A percentile compares a stretch with the other conserved stretches of the same genome.
Conservation (phyloP, 2,329 filamentous ascomycete genomes). For the Amauroascus verrucosus region DNA sequence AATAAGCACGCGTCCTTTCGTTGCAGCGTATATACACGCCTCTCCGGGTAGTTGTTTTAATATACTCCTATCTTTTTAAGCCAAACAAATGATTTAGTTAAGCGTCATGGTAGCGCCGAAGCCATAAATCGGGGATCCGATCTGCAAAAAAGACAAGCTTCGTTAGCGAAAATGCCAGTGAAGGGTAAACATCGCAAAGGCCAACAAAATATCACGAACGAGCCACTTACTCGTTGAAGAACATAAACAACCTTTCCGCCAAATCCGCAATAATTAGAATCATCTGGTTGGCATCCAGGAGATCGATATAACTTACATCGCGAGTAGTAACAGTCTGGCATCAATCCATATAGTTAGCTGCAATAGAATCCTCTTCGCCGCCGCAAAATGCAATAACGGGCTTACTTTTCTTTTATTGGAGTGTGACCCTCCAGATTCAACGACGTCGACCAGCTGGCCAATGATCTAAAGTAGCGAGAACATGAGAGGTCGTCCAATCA, state of each 20-base stretch:
- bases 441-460: conserved; percentile 17
- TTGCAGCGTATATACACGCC: not conserved
- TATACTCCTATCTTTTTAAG: not conserved
- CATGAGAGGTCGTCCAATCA: not conserved
- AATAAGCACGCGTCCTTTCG: too few relatives aligned
- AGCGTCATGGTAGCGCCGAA: conserved; percentile 11
- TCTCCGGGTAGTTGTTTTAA: not conserved
- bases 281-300: not conserved
- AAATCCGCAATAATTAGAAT: not conserved
- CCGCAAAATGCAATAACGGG: not conserved
- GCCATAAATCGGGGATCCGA: conserved; percentile 18
- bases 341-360: not conserved
- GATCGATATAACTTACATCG: conserved; percentile 16
- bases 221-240: conserved; percentile 13
- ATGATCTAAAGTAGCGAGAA: conserved; percentile 19
- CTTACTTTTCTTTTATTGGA: conserved; percentile 16
- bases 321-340: conserved; percentile 17
- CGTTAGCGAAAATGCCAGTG: not conserved
- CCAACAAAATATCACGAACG: not conserved
- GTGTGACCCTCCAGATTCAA: conserved; percentile 17
- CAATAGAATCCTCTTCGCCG: not conserved
- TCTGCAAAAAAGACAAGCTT: conserved; percentile 10
- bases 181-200: not conserved
- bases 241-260: conserved; percentile 12
- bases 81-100: not conserved